Conservation (phyloP, 1,139 yeast genomes). For the Scheffersomyces lignicola region DNA sequence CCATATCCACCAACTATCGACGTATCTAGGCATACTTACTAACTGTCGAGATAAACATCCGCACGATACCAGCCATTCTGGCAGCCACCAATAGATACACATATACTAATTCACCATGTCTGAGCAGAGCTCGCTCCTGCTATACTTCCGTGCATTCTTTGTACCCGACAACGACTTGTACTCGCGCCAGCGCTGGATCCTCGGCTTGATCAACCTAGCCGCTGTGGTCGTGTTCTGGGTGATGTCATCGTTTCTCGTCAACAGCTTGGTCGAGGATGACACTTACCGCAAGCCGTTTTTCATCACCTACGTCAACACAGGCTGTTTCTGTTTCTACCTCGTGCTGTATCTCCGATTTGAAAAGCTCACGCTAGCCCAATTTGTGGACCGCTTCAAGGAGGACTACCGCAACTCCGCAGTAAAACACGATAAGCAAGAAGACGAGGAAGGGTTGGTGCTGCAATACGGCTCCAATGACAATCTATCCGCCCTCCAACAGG, state of each 20-base stretch:
- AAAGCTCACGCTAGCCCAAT: slow-evolving; percentile 19
- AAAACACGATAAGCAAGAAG: slow-evolving; percentile 11
- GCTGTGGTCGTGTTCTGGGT: slow-evolving; percentile 89
- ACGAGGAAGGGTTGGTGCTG: slow-evolving; percentile 13
- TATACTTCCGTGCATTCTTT: slow-evolving; percentile 15
- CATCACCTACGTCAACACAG: slow-evolving; percentile 87
- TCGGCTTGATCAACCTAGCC: slow-evolving; percentile 71
- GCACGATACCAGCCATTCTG: too few relatives aligned
- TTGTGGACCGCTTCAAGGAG: slow-evolving; percentile 19
- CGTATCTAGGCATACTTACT: too few relatives aligned
- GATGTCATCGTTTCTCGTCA: slow-evolving; percentile 76
- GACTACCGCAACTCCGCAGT: slow-evolving; percentile 19
- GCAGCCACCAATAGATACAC: too few relatives aligned
- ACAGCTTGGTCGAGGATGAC: slow-evolving; percentile 66
- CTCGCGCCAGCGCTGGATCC: slow-evolving; percentile 56
- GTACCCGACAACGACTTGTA: slow-evolving; percentile 16
- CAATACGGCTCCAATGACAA: slow-evolving; percentile 19
- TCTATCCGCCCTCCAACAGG: slow-evolving; percentile 4
- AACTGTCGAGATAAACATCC: too few relatives aligned
- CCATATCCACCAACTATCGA: too few relatives aligned
- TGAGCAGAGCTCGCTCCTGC: slow-evolving; percentile 1
- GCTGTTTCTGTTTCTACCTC: slow-evolving; percentile 76
- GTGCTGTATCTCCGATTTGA: slow-evolving; percentile 54
- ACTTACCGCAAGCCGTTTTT: slow-evolving; percentile 88
- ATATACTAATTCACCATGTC: too few relatives aligned